Percentiles rank a stretch among this genome's conserved stretches.
phyloP scores from a whole-genome alignment of 768 basidiomycete genomes.

The Brasilioporus rufonigricans region DNA sequence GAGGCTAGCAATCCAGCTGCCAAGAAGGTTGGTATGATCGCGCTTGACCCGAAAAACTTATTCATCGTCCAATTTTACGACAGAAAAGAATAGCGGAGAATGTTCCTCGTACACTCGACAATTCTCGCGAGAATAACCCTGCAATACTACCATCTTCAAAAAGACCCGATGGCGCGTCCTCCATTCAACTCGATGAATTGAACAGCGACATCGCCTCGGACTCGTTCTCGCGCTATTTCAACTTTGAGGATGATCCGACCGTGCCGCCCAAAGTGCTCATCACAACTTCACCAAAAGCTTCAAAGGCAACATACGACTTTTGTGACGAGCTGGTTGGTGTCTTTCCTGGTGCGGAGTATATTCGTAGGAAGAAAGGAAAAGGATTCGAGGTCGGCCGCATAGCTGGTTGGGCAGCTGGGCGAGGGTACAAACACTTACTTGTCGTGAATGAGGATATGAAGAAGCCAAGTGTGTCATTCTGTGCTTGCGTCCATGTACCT shows the following conservation, averaged over 20 bases:
- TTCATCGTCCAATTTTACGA: conserved; percentile 25
- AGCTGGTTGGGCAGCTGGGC: conserved; percentile 87
- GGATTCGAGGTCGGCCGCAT: conserved; percentile 90
- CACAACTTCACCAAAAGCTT: conserved; percentile 86
- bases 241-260: conserved; percentile 59
- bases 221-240: conserved; percentile 77
- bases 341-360: conserved; percentile 91
- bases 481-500: neutral
- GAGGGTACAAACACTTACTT: conserved; percentile 84
- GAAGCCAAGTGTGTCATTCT: conserved; percentile 71
- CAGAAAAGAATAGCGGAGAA: conserved; percentile 85
- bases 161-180: conserved; percentile 29
- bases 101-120: conserved; percentile 90
- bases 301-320: conserved; percentile 88
- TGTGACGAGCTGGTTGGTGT: conserved; percentile 88
- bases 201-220: conserved; percentile 70
- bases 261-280: conserved; percentile 85
- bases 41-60: neutral
- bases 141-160: conserved; percentile 34
- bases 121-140: conserved; percentile 83
- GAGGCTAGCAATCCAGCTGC: conserved; percentile 74
- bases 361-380: conserved; percentile 81
- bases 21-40: conserved; percentile 61
- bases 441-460: conserved; percentile 97
- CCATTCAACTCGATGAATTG: conserved; percentile 51